Base-by-base conservation (phyloP, 805 yeast species). In the Candida vaughaniae region DNA sequence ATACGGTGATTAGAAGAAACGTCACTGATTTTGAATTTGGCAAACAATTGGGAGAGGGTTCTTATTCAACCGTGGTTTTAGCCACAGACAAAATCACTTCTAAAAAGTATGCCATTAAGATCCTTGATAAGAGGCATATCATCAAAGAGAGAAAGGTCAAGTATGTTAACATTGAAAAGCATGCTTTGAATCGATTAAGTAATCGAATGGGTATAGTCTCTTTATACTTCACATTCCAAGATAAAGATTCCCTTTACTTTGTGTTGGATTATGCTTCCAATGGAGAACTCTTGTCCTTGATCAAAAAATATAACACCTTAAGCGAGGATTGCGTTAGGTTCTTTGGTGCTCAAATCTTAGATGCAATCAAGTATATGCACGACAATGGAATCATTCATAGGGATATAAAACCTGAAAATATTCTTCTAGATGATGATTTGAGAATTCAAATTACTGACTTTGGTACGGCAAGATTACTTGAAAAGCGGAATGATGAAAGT, bases 351-450 rank as follows among this genome's bases (percentile, higher is more conserved):
- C 95, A 85, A 55, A 67, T 85, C 5, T 62, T 85, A 20, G 91
- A 83, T 56, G 87, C 90, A 0, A 71, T 85, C 18, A 71, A 72
- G 46, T 83, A 71, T 53, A 77, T 85, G 78, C 95, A 85, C 52
- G 70, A 69, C 35, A 78, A 75, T 49, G 95, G 95, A 26, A 78
- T 85, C 17, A 73, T 85, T 29, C 95, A 85, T 53, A 67, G 95
- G 58, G 95, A 85, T 61, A 73, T 85, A 31, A 85, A 85, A 55
- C 95, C 95, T 0, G 95, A 85, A 52, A 85, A 85, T 56, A 84
- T 85, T 19, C 58, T 85, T 34, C 62, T 85, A 16, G 86, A 82
- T 52, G 64, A 64, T 23, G 70, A 78, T 18, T 66, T 75, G 68
- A 73, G 79, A 41, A 69, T 84, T 27, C 82, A 79, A 56, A 71